Evolutionary conservation across 805 yeast species (phyloP), one percentile per base, ranked within the genome.

Genomic region (Candida rishiriensis): DNA sequence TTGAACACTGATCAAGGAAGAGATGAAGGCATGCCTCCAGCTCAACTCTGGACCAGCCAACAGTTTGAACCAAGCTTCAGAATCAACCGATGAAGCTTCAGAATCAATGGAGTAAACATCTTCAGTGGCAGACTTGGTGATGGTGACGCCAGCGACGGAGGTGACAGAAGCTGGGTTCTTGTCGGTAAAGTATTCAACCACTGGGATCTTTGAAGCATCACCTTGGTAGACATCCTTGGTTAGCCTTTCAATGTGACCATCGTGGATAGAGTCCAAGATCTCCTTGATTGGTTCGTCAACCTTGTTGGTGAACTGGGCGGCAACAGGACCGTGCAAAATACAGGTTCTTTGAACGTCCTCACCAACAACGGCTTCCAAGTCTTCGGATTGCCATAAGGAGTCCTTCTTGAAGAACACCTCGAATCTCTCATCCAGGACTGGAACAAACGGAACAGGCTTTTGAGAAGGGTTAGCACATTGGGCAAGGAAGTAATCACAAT

Each of bases 261-360:
- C 81, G 61, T 93, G 97, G 50, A 93, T 83, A 55, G 76, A 71
- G 63, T 91, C 97, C 70, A 93, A 70, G 56, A 93, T 89, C 37
- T 85, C 86, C 68, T 86, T 83, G 61, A 93, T 87, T 59, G 99
- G 98, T 71, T 88, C 97, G 63, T 93, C 83, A 49, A 87, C 93
- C 61, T 76, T 73, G 59, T 76, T 85, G 57, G 97, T 83, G 74
- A 73, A 90, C 70, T 83, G 89, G 57, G 96, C 97, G 57, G 99
- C 96, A 55, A 93, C 98, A 41, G 99, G 99, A 57, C 99, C 98
- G 60, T 89, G 97, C 60, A 93, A 78, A 55, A 93, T 89, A 85
- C 99, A 95, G n/a, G 97, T 91, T 77, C 99, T 85, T 69, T 90
- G 90, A 50, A 93, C 98, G 65, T 93, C 99, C 60, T 85, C 88